Conservation (phyloP, 1,284 basidiomycete genomes). For the Cutaneotrichosporon mucoides region DNA sequence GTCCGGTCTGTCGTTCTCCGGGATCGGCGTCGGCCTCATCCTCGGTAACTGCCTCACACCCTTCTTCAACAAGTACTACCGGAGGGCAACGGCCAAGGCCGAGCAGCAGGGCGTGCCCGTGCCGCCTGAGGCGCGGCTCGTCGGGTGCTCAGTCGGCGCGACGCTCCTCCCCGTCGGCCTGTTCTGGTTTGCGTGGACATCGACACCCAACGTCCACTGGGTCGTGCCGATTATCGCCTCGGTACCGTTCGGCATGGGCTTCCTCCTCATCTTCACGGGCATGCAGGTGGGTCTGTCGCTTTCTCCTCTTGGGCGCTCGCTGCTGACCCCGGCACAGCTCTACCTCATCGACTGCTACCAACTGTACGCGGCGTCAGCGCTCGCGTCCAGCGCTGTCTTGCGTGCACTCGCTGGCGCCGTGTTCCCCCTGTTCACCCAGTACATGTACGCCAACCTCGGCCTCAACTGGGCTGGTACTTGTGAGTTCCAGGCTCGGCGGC, state of each 20-base stretch:
- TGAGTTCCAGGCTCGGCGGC: slow-evolving; percentile 9
- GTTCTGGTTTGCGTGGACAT: slow-evolving; percentile 60
- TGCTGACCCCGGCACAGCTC: slow-evolving; percentile 9
- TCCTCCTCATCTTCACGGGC: slow-evolving; percentile 58
- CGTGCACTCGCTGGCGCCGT: slow-evolving; percentile 58
- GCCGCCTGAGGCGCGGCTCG: slow-evolving; percentile 55
- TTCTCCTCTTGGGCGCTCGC: no score
- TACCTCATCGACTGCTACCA: slow-evolving; percentile 65
- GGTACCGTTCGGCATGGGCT: slow-evolving; percentile 60
- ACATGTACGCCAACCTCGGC: slow-evolving; percentile 46
- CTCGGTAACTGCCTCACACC: slow-evolving; percentile 51
- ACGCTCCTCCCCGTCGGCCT: slow-evolving; percentile 59
- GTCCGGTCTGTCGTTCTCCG: slow-evolving; percentile 59
- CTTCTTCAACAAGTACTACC: slow-evolving; percentile 57
- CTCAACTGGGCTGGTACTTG: slow-evolving; percentile 39
- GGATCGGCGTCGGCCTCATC: slow-evolving; percentile 60
- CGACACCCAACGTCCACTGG: slow-evolving; percentile 58
- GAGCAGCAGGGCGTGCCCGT: slow-evolving; percentile 56
- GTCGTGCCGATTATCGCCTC: slow-evolving; percentile 61
- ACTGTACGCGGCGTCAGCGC: slow-evolving; percentile 59
- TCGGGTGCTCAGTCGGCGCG: slow-evolving; percentile 58
- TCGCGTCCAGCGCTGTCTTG: slow-evolving; percentile 65
- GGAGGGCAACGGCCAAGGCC: slow-evolving; percentile 52
- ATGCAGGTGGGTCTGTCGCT: slow-evolving; percentile 6
- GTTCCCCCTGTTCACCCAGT: slow-evolving; percentile 41